These are phyloP conservation scores for Ramularia endophylla DNA, from an alignment of 2,329 filamentous ascomycete species.

Conservation along the genomic window DNA sequence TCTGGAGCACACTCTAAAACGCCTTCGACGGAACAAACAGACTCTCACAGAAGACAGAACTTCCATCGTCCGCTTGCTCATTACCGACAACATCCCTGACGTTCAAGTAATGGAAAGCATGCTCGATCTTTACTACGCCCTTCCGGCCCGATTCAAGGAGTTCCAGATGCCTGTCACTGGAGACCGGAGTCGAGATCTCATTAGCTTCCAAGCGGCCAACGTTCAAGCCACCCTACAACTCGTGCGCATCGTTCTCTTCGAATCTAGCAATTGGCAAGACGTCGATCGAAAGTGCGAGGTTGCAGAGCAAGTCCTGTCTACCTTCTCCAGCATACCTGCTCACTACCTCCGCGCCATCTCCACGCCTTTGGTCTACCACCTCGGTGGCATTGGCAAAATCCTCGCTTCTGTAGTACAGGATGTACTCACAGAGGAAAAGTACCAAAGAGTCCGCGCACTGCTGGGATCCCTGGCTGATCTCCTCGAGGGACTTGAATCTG, in stretches of 20 bases:
- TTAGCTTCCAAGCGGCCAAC: slow-evolving; percentile 47
- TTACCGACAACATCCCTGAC: slow-evolving; percentile 23
- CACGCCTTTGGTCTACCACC: slow-evolving; percentile 44
- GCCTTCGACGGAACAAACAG: slow-evolving; percentile 17
- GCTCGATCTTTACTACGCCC: slow-evolving; percentile 22
- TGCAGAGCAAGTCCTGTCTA: slow-evolving; percentile 39
- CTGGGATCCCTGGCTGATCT: slow-evolving; percentile 43
- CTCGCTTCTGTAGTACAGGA: slow-evolving; percentile 45
- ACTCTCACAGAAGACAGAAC: slow-evolving; percentile 19
- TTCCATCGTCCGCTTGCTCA: slow-evolving; percentile 21
- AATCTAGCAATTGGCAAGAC: slow-evolving; percentile 13
- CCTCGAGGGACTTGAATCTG: slow-evolving; percentile 39
- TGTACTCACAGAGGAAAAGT: slow-evolving; percentile 38
- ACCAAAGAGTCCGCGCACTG: slow-evolving; percentile 37
- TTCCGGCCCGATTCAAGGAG: slow-evolving; percentile 29
- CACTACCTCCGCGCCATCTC: slow-evolving; percentile 45
- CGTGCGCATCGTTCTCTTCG: slow-evolving; percentile 42
- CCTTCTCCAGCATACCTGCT: slow-evolving; percentile 40
- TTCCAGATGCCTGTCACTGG: slow-evolving; percentile 24
- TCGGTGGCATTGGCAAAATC: slow-evolving; percentile 45
- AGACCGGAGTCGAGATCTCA: slow-evolving; percentile 35
- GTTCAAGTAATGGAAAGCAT: slow-evolving; percentile 26
- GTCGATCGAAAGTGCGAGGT: slow-evolving; percentile 43
- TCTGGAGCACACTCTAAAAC: slow-evolving; percentile 45
- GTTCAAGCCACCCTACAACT: slow-evolving; percentile 46